A percentile compares a stretch with the other conserved stretches of the same genome.
Evolutionary conservation across 176 grass and related monocot genomes (phyloP).

Genomic region (Musa troglodytarum): DNA sequence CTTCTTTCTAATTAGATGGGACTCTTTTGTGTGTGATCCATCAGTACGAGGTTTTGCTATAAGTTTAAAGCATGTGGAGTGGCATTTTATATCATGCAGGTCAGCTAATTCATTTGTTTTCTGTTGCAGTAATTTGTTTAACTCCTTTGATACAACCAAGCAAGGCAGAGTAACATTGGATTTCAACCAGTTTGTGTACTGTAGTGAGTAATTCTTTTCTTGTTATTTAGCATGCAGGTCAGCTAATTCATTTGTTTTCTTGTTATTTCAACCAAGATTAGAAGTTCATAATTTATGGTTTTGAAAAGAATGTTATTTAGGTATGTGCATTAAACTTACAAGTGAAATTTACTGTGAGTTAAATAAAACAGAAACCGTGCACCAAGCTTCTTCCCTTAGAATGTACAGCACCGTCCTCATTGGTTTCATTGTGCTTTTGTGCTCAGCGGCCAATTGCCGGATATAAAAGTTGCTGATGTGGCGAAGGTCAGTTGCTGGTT

Average conservation of each 20-base stretch:
- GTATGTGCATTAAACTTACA: too few species aligned
- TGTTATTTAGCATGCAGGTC: neutral
- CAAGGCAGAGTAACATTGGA: slow-evolving; percentile 74
- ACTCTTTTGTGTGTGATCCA: too few species aligned
- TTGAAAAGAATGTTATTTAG: too few species aligned
- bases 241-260: neutral
- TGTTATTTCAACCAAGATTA: too few species aligned
- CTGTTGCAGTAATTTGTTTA: slow-evolving; percentile 56
- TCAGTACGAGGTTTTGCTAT: too few species aligned
- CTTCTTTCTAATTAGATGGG: too few species aligned
- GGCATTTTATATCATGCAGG: neutral
- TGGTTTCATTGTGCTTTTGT: neutral
- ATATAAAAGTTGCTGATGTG: slow-evolving; percentile 31
- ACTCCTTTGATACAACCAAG: slow-evolving; percentile 68
- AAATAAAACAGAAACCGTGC: neutral
- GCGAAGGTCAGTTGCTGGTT: neutral
- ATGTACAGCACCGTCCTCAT: neutral
- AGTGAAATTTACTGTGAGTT: neutral
- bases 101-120: neutral
- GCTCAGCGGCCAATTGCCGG: slow-evolving; percentile 63
- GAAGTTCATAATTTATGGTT: too few species aligned
- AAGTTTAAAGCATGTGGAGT: neutral
- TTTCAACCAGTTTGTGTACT: slow-evolving; percentile 88
- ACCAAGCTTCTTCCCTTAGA: neutral
- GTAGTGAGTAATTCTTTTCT: slow-evolving; percentile 45